Conservation (phyloP, 2,329 filamentous ascomycete genomes). For the Cucurbitaria berberidis region DNA sequence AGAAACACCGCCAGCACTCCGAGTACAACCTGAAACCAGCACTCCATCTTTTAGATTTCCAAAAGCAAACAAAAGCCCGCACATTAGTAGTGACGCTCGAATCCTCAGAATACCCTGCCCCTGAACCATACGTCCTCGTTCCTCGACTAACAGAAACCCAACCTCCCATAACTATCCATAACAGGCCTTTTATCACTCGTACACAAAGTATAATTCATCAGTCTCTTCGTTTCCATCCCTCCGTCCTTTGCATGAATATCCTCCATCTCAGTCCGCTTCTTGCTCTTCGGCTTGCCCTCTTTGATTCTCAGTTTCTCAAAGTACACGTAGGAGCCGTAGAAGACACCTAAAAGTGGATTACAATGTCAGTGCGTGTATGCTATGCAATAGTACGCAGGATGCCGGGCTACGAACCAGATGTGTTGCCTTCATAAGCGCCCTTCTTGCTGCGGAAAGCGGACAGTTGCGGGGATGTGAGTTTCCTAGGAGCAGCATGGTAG, state of each 20-base stretch:
- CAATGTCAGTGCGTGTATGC: no score
- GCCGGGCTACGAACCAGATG: conserved; percentile 30
- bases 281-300: conserved; percentile 59
- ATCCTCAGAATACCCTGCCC: no score
- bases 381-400: no score
- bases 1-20: no score
- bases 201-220: not conserved
- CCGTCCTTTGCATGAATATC: conserved; percentile 11
- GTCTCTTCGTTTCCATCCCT: conserved; percentile 8
- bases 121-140: not conserved
- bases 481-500: conserved; percentile 44
- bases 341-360: conserved; percentile 40
- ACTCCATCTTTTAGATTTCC: no score
- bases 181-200: not conserved
- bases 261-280: conserved; percentile 62
- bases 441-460: conserved; percentile 59
- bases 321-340: conserved; percentile 63
- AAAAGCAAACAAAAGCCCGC: no score
- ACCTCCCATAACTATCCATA: not conserved
- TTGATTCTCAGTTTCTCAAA: conserved; percentile 65
- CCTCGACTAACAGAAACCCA: not conserved
- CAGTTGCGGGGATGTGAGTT: conserved; percentile 55
- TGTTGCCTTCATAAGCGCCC: conserved; percentile 57
- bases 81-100: no score
- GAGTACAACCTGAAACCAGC: no score